phyloP scores from a whole-genome alignment of 1,139 yeast species.

The Lodderomyces orthopsilosis region DNA sequence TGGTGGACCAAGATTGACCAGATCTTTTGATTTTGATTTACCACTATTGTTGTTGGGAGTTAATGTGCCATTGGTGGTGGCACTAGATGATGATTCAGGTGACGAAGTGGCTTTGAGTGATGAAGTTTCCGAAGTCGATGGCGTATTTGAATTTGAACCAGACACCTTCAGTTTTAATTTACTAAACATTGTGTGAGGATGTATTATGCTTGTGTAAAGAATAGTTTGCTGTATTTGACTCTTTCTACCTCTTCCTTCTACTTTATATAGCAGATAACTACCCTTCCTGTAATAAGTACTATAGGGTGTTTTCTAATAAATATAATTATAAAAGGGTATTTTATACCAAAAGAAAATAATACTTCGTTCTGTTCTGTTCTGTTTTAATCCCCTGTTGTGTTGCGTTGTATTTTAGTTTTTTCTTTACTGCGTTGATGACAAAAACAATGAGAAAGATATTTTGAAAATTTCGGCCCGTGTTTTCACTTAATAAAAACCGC shows the following conservation, averaged over 20 bases:
- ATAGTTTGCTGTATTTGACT: background rate
- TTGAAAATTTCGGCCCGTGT: too few species aligned
- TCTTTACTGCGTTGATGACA: too few species aligned
- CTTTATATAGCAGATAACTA: too few species aligned
- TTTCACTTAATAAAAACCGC: too few species aligned
- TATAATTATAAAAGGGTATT: too few species aligned
- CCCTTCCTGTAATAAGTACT: too few species aligned
- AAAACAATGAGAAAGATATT: too few species aligned
- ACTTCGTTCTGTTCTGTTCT: too few species aligned
- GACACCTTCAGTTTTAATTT: constrained; percentile 10
- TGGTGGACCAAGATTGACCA: constrained; percentile 1
- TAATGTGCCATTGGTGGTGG: background rate
- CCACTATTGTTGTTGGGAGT: background rate
- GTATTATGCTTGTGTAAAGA: background rate
- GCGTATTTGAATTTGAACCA: constrained; percentile 4
- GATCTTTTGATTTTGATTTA: constrained; percentile 2
- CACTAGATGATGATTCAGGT: constrained; percentile 3
- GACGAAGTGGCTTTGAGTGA: constrained; percentile 6
- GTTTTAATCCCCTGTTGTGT: too few species aligned
- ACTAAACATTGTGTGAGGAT: constrained; percentile 9
- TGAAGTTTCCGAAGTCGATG: constrained; percentile 6
- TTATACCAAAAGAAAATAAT: too few species aligned
- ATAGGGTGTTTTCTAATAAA: too few species aligned
- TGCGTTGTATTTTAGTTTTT: too few species aligned
- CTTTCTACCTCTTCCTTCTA: background rate